Base-by-base conservation (phyloP, 2,329 filamentous ascomycete species). In the Colletotrichum sp. region DNA sequence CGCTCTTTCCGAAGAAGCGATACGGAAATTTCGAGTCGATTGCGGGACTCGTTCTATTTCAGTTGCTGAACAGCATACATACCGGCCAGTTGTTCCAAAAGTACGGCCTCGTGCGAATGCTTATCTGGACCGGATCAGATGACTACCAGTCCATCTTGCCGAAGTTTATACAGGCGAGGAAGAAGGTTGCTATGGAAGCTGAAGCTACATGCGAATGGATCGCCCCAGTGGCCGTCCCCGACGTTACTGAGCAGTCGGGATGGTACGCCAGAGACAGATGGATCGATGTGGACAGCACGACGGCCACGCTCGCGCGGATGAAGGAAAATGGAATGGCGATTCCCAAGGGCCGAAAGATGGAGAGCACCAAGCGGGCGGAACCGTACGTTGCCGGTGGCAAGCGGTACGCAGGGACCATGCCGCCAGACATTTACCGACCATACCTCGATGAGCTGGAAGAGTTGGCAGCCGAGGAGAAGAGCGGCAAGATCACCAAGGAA, bases 51-150 rank as follows among this genome's bases (percentile, higher is more conserved):
- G 84, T 94, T 2, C 81, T 93, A 2, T 89, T 91, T 80, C 92
- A 94, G 81, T 89, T 95, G 73, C 87, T 93, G 79, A 86, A 84
- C 59, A 88, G 90, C 67, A 90, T 94, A 71, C 88, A 91, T 77
- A 86, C 88, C 4, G 88, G 91, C 66, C 84, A 87, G 0, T 87
- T 93, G 0, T 91, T 98, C 79, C 94, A 98, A 79, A 87, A 88
- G 32, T 96, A 95, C 81, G 96, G 96, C 5, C 90, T 93, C 21
- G 93, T 98, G 5, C 92, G 96, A 65, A 93, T 96, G 87, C 88
- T 99, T 1, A 82, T 96, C 52, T 96, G 96, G 93, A 81, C 93
- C 5, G 89, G 90, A 2, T 87, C 93, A 59, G 86, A 90, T 0
- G 93, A 95, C 72, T 92, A 92, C 78, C 80, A 84, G 8, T 77